phyloP scores from a whole-genome alignment of 2,329 filamentous ascomycete genomes.

The Neonectria coccinea region DNA sequence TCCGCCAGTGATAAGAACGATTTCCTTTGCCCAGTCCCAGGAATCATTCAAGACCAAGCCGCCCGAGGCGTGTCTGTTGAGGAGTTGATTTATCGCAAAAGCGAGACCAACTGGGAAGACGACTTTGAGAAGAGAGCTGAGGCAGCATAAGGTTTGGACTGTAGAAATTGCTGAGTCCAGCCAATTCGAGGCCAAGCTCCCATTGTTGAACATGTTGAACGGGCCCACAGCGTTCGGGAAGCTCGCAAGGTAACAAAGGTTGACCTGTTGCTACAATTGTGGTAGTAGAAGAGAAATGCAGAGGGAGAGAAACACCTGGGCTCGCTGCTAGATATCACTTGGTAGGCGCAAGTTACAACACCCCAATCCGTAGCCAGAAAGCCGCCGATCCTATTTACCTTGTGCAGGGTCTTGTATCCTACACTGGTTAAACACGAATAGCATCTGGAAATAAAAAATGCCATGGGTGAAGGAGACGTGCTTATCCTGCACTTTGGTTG shows the following conservation, averaged over 20 bases:
- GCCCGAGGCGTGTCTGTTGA: slow-evolving; percentile 1
- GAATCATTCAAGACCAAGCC: background rate
- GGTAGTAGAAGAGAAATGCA: background rate
- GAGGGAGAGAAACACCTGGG: background rate
- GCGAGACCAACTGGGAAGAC: background rate
- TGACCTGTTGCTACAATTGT: background rate
- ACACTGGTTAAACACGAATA: background rate
- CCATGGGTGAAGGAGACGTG: background rate
- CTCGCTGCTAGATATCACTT: background rate
- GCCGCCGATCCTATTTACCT: background rate
- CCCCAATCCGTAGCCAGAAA: background rate
- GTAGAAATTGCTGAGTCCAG: background rate
- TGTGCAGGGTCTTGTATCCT: background rate
- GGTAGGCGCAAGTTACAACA: background rate
- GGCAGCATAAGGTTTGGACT: background rate
- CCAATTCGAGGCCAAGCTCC: background rate
- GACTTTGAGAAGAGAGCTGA: background rate
- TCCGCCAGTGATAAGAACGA: slow-evolving; percentile 23
- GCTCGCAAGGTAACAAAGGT: too few species aligned
- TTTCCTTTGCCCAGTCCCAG: slow-evolving; percentile 19
- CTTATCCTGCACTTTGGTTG: background rate
- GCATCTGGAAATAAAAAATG: background rate
- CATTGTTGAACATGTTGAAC: background rate
- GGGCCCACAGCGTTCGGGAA: background rate
- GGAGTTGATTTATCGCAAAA: slow-evolving; percentile 7